Evolutionary conservation across 73 alveolate species (phyloP).

Genomic region (Tetrahymena borealis): DNA sequence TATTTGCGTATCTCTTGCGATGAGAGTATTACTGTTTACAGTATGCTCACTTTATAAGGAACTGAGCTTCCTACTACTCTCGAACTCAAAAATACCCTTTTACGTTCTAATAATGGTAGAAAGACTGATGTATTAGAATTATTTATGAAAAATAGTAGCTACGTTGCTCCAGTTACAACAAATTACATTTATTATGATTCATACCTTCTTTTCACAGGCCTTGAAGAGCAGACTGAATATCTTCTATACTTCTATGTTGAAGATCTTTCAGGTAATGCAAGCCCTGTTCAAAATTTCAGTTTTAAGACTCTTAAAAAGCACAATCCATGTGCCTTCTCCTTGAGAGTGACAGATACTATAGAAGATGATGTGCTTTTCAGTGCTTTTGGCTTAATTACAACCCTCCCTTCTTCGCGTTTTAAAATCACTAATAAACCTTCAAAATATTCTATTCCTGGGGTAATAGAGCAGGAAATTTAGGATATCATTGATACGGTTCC

Average conservation of each 20-base stretch:
- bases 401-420: conserved; percentile 15
- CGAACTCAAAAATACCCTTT: background rate
- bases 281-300: conserved; percentile 11
- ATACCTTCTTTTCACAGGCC: conserved; percentile 16
- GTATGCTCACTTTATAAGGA: conserved; percentile 13
- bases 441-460: conserved; percentile 13
- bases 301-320: conserved; percentile 9
- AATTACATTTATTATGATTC: conserved; percentile 26
- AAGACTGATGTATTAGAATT: conserved; percentile 2
- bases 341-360: background rate
- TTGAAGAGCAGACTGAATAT: conserved; percentile 19
- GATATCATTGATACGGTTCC: background rate
- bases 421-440: background rate
- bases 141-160: conserved; percentile 14
- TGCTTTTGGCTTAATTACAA: conserved; percentile 33
- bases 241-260: conserved; percentile 12
- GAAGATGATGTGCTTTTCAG: conserved; percentile 9
- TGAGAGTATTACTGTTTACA: conserved; percentile 23
- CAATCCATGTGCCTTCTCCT: conserved; percentile 12
- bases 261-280: conserved; percentile 25
- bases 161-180: conserved; percentile 14
- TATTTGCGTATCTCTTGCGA: conserved; percentile 21
- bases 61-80: conserved; percentile 16
- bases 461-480: conserved; percentile 12
- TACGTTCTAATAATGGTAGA: background rate